These are phyloP conservation scores for Alternaria triticina DNA, from an alignment of 2,329 filamentous ascomycete species.

Conservation along the genomic window DNA sequence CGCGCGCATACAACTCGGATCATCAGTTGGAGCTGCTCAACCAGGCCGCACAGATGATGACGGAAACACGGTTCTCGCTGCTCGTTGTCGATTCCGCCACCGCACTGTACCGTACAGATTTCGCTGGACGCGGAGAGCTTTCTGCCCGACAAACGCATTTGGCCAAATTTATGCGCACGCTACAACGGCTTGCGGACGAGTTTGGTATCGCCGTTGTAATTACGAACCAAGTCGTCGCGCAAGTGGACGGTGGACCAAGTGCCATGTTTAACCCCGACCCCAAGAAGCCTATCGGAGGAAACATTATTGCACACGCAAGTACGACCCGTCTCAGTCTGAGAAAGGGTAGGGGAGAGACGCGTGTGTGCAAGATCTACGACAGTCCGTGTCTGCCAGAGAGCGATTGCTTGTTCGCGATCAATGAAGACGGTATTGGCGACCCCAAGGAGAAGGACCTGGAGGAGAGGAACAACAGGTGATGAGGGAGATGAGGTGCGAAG, in stretches of 20 bases:
- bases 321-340: conserved; percentile 94
- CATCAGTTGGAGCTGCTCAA: conserved; percentile 95
- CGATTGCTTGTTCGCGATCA: conserved; percentile 95
- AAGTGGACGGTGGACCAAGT: conserved; percentile 94
- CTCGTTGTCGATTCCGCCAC: conserved; percentile 97
- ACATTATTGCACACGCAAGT: conserved; percentile 97
- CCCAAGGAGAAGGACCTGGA: conserved; percentile 95
- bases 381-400: conserved; percentile 96
- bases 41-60: conserved; percentile 98
- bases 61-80: conserved; percentile 94
- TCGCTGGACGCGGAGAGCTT: conserved; percentile 93
- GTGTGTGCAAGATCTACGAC: conserved; percentile 99
- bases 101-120: conserved; percentile 93
- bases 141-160: conserved; percentile 91
- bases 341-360: conserved; percentile 92
- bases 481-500: neutral
- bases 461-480: conserved; percentile 57
- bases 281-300: conserved; percentile 98
- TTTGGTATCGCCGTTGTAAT: conserved; percentile 99
- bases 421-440: conserved; percentile 95
- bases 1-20: conserved; percentile 96
- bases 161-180: conserved; percentile 84
- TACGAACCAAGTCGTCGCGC: conserved; percentile 97
- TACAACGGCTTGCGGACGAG: conserved; percentile 76
- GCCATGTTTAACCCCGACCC: conserved; percentile 99